phyloP scores from a whole-genome alignment of 1,284 basidiomycete genomes.

The Cryptococcus sp. region DNA sequence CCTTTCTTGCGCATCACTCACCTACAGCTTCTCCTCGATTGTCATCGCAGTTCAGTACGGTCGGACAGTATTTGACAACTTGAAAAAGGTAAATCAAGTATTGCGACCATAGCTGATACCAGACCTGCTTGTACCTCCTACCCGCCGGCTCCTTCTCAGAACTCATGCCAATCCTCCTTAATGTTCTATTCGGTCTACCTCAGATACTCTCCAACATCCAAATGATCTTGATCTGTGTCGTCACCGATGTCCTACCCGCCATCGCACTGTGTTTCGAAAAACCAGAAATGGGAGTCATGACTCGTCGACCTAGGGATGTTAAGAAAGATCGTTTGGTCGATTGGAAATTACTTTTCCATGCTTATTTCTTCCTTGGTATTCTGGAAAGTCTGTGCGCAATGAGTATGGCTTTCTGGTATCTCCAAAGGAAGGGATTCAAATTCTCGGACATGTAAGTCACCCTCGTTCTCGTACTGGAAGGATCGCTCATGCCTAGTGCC shows the following conservation, averaged over 20 bases:
- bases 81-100: constrained; percentile 50
- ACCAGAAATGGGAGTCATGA: constrained; percentile 57
- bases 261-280: constrained; percentile 58
- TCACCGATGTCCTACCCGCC: constrained; percentile 56
- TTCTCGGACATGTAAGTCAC: constrained; percentile 52
- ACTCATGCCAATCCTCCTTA: constrained; percentile 62
- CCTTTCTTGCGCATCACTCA: not conserved
- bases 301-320: constrained; percentile 61
- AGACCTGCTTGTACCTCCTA: constrained; percentile 46
- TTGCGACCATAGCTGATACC: not conserved
- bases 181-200: constrained; percentile 53
- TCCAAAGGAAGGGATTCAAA: constrained; percentile 55
- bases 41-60: constrained; percentile 54
- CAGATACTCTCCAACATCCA: constrained; percentile 56
- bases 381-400: constrained; percentile 55
- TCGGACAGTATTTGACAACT: constrained; percentile 64
- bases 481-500: constrained; percentile 29
- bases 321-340: constrained; percentile 53
- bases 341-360: constrained; percentile 57
- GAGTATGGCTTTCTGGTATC: constrained; percentile 52
- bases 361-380: constrained; percentile 62
- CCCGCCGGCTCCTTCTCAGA: constrained; percentile 58
- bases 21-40: constrained; percentile 44
- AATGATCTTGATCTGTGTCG: constrained; percentile 57
- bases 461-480: not conserved